A percentile compares a stretch with the other conserved stretches of the same genome.
These are phyloP conservation scores for Prunus fruticosa DNA, from an alignment of 306 rosid species.

Conservation along the genomic window DNA sequence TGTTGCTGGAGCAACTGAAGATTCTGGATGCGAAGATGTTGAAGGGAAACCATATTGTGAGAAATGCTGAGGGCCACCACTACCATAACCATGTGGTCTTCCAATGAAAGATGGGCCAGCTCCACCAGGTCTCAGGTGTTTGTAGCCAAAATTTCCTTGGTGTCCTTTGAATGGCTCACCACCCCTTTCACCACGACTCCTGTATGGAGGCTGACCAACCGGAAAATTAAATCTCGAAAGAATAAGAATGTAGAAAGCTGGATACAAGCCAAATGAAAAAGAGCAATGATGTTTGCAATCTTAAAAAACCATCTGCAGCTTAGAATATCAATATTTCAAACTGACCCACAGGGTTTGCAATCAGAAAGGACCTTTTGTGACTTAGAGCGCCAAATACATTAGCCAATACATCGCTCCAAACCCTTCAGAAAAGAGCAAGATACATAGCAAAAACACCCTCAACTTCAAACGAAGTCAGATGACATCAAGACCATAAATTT, in stretches of 20 bases:
- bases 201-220: constrained; percentile 2
- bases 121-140: neutral
- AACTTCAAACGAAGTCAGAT: neutral
- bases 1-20: neutral
- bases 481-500: too few relatives aligned
- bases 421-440: neutral
- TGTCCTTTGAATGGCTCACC: neutral
- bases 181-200: neutral
- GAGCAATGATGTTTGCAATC: neutral
- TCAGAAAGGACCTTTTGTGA: too few relatives aligned
- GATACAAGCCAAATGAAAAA: neutral
- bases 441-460: neutral
- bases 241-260: neutral
- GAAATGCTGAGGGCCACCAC: neutral
- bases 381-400: too few relatives aligned
- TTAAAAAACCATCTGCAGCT: neutral
- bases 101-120: constrained; percentile 7
- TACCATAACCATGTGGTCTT: neutral
- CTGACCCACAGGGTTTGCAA: too few relatives aligned
- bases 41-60: neutral
- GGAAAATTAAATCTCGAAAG: neutral
- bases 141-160: constrained; percentile 8
- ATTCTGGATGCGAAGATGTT: neutral
- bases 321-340: too few relatives aligned
- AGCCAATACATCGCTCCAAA: neutral